Evolutionary conservation across 805 yeast species (phyloP).

Genomic region (Saturnispora saitoi): DNA sequence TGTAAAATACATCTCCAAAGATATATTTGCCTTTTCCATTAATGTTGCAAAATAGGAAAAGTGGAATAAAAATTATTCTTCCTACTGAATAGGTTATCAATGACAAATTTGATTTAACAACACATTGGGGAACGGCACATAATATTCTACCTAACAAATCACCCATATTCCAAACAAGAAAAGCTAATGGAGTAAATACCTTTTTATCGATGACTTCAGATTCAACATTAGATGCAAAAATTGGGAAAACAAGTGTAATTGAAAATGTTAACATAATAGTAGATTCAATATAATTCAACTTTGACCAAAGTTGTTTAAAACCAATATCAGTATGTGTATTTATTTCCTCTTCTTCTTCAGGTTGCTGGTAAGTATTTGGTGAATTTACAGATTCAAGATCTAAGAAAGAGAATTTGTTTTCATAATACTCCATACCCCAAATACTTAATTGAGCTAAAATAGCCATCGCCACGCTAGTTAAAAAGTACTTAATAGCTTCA

Average conservation of each 20-base stretch:
- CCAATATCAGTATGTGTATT: conserved; percentile 39
- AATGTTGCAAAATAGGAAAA: conserved; percentile 62
- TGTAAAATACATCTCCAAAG: conserved; percentile 57
- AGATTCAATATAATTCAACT: conserved; percentile 53
- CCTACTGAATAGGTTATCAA: conserved; percentile 47
- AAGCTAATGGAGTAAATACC: conserved; percentile 63
- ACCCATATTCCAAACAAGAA: conserved; percentile 82
- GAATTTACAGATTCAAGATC: conserved; percentile 6
- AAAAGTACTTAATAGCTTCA: conserved; percentile 32
- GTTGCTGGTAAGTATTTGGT: neutral
- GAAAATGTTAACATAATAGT: conserved; percentile 69
- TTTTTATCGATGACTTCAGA: conserved; percentile 35
- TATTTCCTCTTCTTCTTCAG: conserved; percentile 4
- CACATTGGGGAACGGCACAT: conserved; percentile 43
- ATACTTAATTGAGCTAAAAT: conserved; percentile 16
- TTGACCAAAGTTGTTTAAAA: conserved; percentile 49
- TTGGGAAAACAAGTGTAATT: conserved; percentile 76
- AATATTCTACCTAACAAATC: conserved; percentile 71
- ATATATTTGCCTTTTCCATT: conserved; percentile 25
- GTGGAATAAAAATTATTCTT: conserved; percentile 57
- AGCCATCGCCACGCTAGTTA: conserved; percentile 23
- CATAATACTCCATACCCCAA: conserved; percentile 19
- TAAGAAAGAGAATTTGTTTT: conserved; percentile 7
- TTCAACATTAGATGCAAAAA: conserved; percentile 68
- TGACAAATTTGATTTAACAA: conserved; percentile 34